A percentile compares a stretch with the other conserved stretches of the same genome.
These are phyloP conservation scores for Ramaria rubella DNA, from an alignment of 768 basidiomycete species.

Conservation along the genomic window DNA sequence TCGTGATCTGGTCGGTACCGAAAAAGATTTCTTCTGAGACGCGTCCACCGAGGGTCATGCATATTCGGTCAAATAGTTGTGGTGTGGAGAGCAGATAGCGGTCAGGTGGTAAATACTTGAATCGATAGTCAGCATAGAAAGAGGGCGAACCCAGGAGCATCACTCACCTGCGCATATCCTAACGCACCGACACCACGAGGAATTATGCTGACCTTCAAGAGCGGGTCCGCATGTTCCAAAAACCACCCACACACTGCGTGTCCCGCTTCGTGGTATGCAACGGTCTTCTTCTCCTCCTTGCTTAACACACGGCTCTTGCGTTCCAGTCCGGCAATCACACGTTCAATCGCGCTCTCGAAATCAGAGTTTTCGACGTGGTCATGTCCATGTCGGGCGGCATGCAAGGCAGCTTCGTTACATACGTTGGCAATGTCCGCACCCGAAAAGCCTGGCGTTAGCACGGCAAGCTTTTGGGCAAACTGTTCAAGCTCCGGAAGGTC, in stretches of 20 bases:
- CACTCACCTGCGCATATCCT: conserved; percentile 85
- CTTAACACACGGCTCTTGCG: conserved; percentile 91
- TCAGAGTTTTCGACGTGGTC: conserved; percentile 76
- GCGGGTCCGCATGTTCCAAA: conserved; percentile 92
- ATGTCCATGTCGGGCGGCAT: conserved; percentile 80
- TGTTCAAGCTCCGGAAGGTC: conserved; percentile 42
- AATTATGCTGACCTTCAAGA: conserved; percentile 97
- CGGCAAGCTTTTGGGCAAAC: conserved; percentile 88
- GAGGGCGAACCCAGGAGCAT: background rate
- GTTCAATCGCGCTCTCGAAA: conserved; percentile 96
- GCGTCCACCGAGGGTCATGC: conserved; percentile 97
- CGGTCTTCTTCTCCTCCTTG: conserved; percentile 95
- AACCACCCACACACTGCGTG: conserved; percentile 99
- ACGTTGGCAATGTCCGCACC: conserved; percentile 99
- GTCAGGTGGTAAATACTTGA: conserved; percentile 88
- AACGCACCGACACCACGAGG: conserved; percentile 93
- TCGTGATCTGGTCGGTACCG: conserved; percentile 84
- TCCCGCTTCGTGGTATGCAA: conserved; percentile 98
- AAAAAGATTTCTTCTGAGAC: conserved; percentile 99
- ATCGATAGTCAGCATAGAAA: conserved; percentile 2
- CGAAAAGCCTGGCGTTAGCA: conserved; percentile 96
- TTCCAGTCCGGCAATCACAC: conserved; percentile 95
- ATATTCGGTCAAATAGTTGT: conserved; percentile 92
- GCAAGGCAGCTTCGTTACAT: conserved; percentile 94
- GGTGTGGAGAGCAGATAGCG: conserved; percentile 93